Base-by-base conservation (phyloP, 805 yeast species). In the Teunomyces lycoperdinae region DNA sequence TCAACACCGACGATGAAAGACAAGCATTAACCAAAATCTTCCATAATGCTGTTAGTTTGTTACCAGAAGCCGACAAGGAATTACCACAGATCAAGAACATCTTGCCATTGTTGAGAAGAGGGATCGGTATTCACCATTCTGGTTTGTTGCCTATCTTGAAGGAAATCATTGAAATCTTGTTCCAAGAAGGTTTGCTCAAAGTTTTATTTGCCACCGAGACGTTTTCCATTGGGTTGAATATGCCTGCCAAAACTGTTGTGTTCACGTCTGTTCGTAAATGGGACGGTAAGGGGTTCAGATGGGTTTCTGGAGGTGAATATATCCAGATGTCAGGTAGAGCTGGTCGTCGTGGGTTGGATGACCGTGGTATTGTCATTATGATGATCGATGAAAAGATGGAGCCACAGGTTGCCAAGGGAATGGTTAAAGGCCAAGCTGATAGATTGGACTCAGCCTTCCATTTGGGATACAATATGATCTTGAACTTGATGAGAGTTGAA, bases 271-370 rank as follows among this genome's bases (percentile, higher is more conserved):
- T 94, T 16, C 83, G 99, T 64, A 94, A 94, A 67, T 94, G 97
- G 96, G 99, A 94, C 71, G 99, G 99, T 58, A 83, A 81, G 53
- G 96, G 92, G 14, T 90, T 92, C 77, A 84, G 99, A 70, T 94
- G 99, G 99, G 97, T 94, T 29, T 88, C 96, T 48, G 99, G 99
- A 50, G 99, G 99, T 74, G 99, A 94, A 71, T 94, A 94, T 70
- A 94, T 94, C 63, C 99, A 94, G 73, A 94, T 94, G 99, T 89
- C 97, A 40, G 99, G 99, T 56, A 84, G 99, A 70, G 99, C 99
- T 17, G 99, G 99, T 58, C 91, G 99, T 77, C 88, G 99, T 79
- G 99, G 99, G 63, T 79, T 94, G 58, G 99, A 94, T 78, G 99
- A 94, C 66, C 86, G 99, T 67, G 99, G 99, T 72, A 90, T 94